Percentiles rank a stretch among this genome's conserved stretches.
These are phyloP conservation scores for Paraurostyla sp. DNA, from an alignment of 73 alveolate genomes.

Conservation along the genomic window DNA sequence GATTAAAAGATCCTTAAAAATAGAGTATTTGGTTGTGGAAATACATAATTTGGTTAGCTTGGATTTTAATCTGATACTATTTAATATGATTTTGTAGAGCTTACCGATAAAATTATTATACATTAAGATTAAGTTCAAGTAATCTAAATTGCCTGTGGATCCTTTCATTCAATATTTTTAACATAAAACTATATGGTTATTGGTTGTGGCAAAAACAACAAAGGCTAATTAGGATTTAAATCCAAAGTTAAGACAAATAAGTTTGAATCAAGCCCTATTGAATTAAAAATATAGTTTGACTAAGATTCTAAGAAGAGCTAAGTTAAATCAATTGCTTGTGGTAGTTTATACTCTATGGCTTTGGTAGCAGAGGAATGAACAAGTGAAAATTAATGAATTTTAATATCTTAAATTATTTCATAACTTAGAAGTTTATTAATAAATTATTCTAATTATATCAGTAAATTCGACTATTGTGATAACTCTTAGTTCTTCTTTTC, in stretches of 20 bases:
- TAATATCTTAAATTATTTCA: conserved; percentile 1
- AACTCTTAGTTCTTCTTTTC: background rate
- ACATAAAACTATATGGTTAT: background rate
- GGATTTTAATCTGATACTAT: background rate
- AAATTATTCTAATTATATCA: too few species aligned
- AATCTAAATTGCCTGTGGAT: background rate
- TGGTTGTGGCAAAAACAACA: conserved; percentile 44
- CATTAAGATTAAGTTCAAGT: background rate
- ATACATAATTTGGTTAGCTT: background rate
- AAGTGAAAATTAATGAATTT: background rate
- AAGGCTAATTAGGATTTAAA: conserved; percentile 46
- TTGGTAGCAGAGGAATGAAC: background rate
- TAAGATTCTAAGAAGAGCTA: background rate
- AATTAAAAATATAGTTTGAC: background rate
- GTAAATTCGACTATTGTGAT: too few species aligned
- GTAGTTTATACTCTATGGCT: conserved; percentile 39
- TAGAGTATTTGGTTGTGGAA: conserved; percentile 56
- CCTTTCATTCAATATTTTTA: conserved; percentile 12
- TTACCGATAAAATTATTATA: background rate
- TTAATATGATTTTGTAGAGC: background rate
- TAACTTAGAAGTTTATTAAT: too few species aligned
- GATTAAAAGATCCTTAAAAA: background rate
- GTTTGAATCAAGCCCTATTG: background rate
- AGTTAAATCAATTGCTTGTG: background rate
- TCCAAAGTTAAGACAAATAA: background rate